phyloP scores from a whole-genome alignment of 345 rosid species.

The Hirschfeldia incana region DNA sequence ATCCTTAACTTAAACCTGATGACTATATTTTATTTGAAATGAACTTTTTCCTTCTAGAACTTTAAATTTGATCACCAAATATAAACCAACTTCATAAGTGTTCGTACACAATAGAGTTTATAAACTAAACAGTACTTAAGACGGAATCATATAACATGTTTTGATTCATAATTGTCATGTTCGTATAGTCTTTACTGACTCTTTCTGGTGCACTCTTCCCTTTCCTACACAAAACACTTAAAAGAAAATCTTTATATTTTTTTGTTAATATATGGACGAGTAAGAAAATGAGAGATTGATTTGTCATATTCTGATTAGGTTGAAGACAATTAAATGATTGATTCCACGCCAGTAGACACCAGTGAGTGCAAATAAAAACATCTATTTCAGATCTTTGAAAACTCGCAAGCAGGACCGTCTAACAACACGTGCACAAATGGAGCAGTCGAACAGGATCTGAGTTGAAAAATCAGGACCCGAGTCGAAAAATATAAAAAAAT shows the following conservation, averaged over 20 bases:
- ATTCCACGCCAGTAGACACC: constrained; percentile 38
- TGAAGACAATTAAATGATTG: constrained; percentile 21
- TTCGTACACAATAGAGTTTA: background rate
- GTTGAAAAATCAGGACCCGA: too few relatives aligned
- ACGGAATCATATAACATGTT: background rate
- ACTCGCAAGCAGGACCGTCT: too few relatives aligned
- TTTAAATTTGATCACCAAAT: background rate
- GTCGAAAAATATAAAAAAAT: too few relatives aligned
- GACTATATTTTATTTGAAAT: background rate
- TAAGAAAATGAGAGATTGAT: constrained; percentile 9
- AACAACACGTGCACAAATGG: too few relatives aligned
- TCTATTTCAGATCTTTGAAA: constrained; percentile 19
- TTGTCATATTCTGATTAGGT: constrained; percentile 39
- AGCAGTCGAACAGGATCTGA: too few relatives aligned
- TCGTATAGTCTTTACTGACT: background rate
- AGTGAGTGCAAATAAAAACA: constrained; percentile 33
- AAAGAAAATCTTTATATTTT: background rate
- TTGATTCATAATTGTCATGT: constrained; percentile 21
- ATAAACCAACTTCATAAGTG: background rate
- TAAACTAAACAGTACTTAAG: background rate
- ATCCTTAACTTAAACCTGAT: background rate
- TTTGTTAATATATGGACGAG: constrained; percentile 4
- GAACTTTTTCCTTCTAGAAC: background rate
- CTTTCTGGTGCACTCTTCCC: constrained; percentile 28
- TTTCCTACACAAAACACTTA: constrained; percentile 27